Evolutionary conservation across 495 filamentous ascomycete species (phyloP), one percentile per base, ranked within the genome.

Genomic region (Tuber umbilicatum): DNA sequence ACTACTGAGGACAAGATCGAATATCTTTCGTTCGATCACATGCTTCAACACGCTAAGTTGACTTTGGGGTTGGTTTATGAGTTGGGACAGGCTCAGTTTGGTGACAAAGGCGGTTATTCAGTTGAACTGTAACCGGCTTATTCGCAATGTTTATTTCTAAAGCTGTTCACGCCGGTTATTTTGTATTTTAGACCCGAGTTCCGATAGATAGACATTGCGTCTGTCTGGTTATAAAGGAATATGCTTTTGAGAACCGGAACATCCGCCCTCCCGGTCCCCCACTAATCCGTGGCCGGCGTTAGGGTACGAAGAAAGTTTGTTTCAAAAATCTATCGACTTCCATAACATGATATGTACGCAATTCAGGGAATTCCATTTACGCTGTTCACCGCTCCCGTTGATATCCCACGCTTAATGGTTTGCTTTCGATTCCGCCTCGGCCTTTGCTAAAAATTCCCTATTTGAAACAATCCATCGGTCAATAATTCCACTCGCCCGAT

Each of bases 1-100:
- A 91, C 91, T 37, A 93, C 92, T 2, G 92, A 96, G 70, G 95
- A 99, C 83, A 86, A 87, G 82, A 91, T 97, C 79, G 89, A 95
- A 82, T 93, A 92, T 77, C 85, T 99, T 73, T 93, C 90, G 81
- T 98, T 97, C 81, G 92, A 96, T 82, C 95, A 99, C 83, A 99
- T 99, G 95, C 86, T 97, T 72, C 92, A 99, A 85, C 95, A 99
- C 83, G 95, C 94, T 1, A 91, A 91, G 83, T 86, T 99, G 88
- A 97, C 93, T 38, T 85, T 98, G 71, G 92, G 90, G 1, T 89
- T 98, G 80, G 94, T 89, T 21, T 97, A 96, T 81, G 95, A 99
- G 86, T 74, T 81, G 10, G 79, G 79, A 69, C 76, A 55, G 50
- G 71, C 78, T 17, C 55, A 80, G 38, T 80, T 80, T 40, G 35